Percentiles rank a stretch among this genome's conserved stretches.
Evolutionary conservation across 495 filamentous ascomycete species (phyloP).

Genomic region (Penicillium coprophilum): DNA sequence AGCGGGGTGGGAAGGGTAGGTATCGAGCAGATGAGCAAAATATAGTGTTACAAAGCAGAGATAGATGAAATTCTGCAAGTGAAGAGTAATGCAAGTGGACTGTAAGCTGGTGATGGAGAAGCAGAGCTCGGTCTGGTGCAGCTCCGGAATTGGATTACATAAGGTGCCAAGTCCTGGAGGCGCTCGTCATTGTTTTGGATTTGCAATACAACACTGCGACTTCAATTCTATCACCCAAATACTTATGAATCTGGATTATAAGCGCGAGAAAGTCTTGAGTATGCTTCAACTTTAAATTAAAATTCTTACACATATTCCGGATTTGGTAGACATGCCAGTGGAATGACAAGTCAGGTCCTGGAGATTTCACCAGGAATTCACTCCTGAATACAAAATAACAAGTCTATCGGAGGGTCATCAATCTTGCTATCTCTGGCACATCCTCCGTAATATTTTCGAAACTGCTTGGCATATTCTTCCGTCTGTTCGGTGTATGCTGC

Average conservation of each 20-base stretch:
- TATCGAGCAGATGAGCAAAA: slow-evolving; percentile 1
- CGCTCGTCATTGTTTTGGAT: slow-evolving; percentile 29
- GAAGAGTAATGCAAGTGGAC: slow-evolving; percentile 34
- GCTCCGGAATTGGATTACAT: slow-evolving; percentile 39
- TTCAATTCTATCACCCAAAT: background rate
- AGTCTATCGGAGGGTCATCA: slow-evolving; percentile 20
- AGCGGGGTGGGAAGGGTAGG: slow-evolving; percentile 4
- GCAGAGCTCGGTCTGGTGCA: slow-evolving; percentile 42
- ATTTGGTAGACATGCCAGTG: background rate
- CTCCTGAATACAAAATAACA: slow-evolving; percentile 41
- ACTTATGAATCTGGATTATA: background rate
- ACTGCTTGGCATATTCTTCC: slow-evolving; percentile 32
- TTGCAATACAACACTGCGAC: slow-evolving; percentile 9
- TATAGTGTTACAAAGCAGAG: slow-evolving; percentile 17
- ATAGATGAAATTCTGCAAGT: slow-evolving; percentile 26
- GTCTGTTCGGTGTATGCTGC: slow-evolving; percentile 20
- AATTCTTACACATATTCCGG: background rate
- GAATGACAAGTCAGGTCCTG: background rate
- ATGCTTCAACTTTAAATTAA: background rate
- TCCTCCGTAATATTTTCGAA: slow-evolving; percentile 37
- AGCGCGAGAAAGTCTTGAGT: background rate
- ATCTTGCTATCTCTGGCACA: slow-evolving; percentile 25
- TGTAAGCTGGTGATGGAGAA: slow-evolving; percentile 46
- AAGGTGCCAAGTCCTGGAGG: slow-evolving; percentile 28
- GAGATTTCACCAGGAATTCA: background rate